A percentile compares a stretch with the other conserved stretches of the same genome.
These are phyloP conservation scores for Collybia nuda DNA, from an alignment of 768 basidiomycete species.

Conservation along the genomic window DNA sequence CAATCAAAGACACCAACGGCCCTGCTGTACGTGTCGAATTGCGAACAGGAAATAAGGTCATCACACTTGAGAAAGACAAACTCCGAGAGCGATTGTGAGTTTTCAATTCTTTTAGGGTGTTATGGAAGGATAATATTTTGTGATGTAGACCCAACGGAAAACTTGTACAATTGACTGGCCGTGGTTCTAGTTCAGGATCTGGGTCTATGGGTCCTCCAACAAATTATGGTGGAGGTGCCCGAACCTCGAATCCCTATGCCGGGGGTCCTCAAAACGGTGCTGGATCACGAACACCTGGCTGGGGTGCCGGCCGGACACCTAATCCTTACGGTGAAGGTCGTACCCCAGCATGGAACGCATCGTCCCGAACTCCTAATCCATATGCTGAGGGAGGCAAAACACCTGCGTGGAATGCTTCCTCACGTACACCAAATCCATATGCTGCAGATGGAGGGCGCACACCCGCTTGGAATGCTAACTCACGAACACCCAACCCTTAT, in stretches of 20 bases:
- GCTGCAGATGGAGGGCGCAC: slow-evolving; percentile 61
- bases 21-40: slow-evolving; percentile 86
- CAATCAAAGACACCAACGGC: slow-evolving; percentile 95
- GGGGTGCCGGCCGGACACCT: slow-evolving; percentile 52
- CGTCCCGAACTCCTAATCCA: slow-evolving; percentile 69
- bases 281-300: slow-evolving; percentile 19
- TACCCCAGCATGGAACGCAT: slow-evolving; percentile 57
- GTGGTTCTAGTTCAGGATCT: slow-evolving; percentile 9
- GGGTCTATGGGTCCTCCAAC: slow-evolving; percentile 7
- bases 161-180: slow-evolving; percentile 47
- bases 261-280: slow-evolving; percentile 13
- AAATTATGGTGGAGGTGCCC: slow-evolving; percentile 17
- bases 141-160: slow-evolving; percentile 51
- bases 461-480: slow-evolving; percentile 63
- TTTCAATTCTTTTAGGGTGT: not conserved
- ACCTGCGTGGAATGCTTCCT: slow-evolving; percentile 62
- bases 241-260: slow-evolving; percentile 36
- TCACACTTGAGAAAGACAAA: slow-evolving; percentile 83
- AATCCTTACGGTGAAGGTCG: slow-evolving; percentile 65
- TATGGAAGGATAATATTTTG: slow-evolving; percentile 2
- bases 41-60: slow-evolving; percentile 83
- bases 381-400: slow-evolving; percentile 63
- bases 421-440: slow-evolving; percentile 72
- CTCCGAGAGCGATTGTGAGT: slow-evolving; percentile 72
- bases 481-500: slow-evolving; percentile 75